Base-by-base conservation (phyloP, 2,329 filamentous ascomycete species). In the Rhinocladiella similis region DNA sequence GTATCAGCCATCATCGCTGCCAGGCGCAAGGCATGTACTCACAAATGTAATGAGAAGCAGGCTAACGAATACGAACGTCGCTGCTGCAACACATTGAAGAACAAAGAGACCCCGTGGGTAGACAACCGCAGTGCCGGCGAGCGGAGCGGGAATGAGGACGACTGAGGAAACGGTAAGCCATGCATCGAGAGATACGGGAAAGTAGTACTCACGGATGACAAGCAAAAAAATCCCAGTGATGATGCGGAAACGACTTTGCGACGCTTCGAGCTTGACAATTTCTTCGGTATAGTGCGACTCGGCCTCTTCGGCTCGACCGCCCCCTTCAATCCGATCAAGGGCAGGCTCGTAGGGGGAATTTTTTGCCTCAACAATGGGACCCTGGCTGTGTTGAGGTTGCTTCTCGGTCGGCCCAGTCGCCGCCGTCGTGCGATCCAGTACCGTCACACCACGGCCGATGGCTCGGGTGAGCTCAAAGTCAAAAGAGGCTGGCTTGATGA, bases 391-490 rank as follows among this genome's bases (percentile, higher is more conserved):
- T 43, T 27, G n/a, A 27, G 13, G 42, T 54, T 48, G 29, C 42
- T 45, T n/a, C n/a, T n/a, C n/a, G 45, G 27, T 48, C 42, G 27
- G 20, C 14, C n/a, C 13, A 4, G 18, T 36, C 20, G 47, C 2
- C 6, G 41, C 13, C 3, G 43, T 14, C 18, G 19, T 22, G 18
- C 42, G 33, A 7, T 54, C 51, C 14, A 27, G 27, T 22, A 48
- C 19, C 20, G 43, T 42, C 18, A 12, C 19, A 20, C 33, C 51
- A 13, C 35, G 51, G 25, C 51, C 51, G 19, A 54, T 54, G 33
- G 51, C 51, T 54, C 51, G 27, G 20, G 51, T 54, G 43, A 54
- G 51, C n/a, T 54, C 51, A 54, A 54, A 54, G 43, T 54, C 51
- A 20, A 54, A 54, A 10, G 25, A 39, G 43, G 51, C 51, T n/a